Evolutionary conservation across 73 alveolate genomes (phyloP), one percentile per base, ranked within the genome.

Genomic region (Blepharisma stoltei): DNA sequence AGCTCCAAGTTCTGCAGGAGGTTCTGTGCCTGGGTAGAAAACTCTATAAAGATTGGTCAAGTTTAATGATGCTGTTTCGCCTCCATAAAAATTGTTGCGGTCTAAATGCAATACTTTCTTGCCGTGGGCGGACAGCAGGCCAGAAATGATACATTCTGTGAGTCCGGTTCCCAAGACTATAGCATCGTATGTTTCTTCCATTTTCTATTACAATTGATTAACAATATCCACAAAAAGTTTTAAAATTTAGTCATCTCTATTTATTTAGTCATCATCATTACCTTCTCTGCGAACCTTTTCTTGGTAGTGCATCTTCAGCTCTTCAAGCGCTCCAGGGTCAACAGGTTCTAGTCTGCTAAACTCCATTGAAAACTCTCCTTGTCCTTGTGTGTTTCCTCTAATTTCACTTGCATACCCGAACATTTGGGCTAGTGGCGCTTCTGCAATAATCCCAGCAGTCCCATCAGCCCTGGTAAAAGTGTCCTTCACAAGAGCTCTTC

Each of bases 91-190:
- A 46, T 90, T 87, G 86, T 97, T 97, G 44, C 99, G 81, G 86
- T 95, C 99, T 76, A 97, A 80, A 69, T 95, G 99, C 53, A 95
- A 95, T 68, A 97, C 97, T 89, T 95, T 90, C 85, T 83, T 86
- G 55, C 98, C 98, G 50, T 77, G 85, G 49, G 73, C 90, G 7
- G 98, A 88, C 80, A 97, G 95, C 37, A 97, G 93, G 54, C 99
- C 99, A 55, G 98, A 81, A 14, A 95, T 81, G 77, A 97, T 94
- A 95, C 98, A 95, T 83, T 97, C 99, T 79, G 94, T 94, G 65
- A 95, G 90, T 11, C 99, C 99, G 9, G 98, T 93, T 55, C 99
- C 99, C 68, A 92, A 84, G 49, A 95, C 95, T 20, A 95, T 95
- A n/a, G 92, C 96, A 86, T 94, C 98, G 85, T 88, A 88, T 73